Evolutionary conservation across 78 protist species (phyloP), one percentile per base, ranked within the genome.

Genomic region (Isochrysis galbana): DNA sequence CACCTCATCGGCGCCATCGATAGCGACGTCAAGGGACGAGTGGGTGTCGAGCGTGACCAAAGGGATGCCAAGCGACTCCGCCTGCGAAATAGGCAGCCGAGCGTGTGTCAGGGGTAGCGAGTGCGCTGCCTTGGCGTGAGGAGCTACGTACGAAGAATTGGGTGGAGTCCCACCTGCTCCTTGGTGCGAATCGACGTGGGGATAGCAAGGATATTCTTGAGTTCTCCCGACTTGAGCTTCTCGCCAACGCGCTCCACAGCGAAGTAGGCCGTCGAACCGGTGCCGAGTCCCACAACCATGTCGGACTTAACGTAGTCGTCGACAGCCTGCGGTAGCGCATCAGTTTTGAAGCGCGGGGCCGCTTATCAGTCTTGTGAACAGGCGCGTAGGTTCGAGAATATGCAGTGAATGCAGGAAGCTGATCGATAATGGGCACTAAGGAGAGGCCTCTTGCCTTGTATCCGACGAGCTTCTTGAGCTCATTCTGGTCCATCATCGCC

Each of bases 241-340:
- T 78, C 36, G 25, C 94, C 89, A 3, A 88, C 55, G 32, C 93
- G 86, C 72, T 89, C 95, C 11, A 93, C 95, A 17, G 95, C 95
- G 7, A 90, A 89, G 82, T 17, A 17, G 17, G 95, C 95, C 29
- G 95, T 93, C 32, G 95, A 93, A 26, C 95, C 95, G 0, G 95
- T 93, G 7, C 95, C 95, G 1, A 93, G 95, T 22, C 95, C 95
- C 2, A 93, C 95, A 2, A 83, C 93, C 95, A 93, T 93, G 36
- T 91, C 95, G 21, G 67, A 41, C 55, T 0, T 89, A 23, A 93
- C 93, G 90, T 90, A 84, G 48, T 82, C 93, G 70, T 93, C 95
- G 21, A 93, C 90, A 1, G 93, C 55, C 91, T 61, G 67, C 67
- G 19, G 67, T 21, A 54, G 67, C 67, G 19, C 67, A 54, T 54